A percentile compares a stretch with the other conserved stretches of the same genome.
Evolutionary conservation across 2,329 filamentous ascomycete genomes (phyloP).

Genomic region (Penicillium brevicompactum): DNA sequence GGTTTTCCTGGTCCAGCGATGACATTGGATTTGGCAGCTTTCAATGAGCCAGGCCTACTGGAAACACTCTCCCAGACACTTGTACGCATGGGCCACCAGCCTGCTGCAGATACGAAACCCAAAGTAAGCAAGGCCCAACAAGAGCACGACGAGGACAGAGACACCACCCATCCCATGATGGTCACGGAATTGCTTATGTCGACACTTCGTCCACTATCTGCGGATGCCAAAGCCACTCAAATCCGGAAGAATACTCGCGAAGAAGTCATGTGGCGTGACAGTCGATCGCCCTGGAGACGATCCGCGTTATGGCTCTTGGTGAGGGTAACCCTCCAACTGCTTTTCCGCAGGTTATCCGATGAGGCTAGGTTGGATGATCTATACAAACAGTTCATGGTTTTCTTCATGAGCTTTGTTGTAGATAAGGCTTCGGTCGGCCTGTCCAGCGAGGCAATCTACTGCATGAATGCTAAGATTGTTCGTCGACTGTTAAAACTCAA

Average conservation of each 20-base stretch:
- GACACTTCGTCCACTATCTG: not conserved
- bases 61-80: constrained; percentile 35
- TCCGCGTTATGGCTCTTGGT: constrained; percentile 60
- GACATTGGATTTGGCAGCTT: constrained; percentile 25
- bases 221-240: constrained; percentile 10
- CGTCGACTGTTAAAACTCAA: constrained; percentile 48
- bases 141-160: constrained; percentile 46
- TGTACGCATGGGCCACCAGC: constrained; percentile 40
- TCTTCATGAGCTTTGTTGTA: constrained; percentile 47
- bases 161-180: constrained; percentile 53
- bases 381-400: constrained; percentile 58
- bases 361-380: not conserved
- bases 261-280: constrained; percentile 51
- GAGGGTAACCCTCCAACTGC: constrained; percentile 33
- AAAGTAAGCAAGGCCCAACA: constrained; percentile 43
- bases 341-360: constrained; percentile 1
- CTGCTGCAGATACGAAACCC: constrained; percentile 36
- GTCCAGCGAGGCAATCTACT: constrained; percentile 28
- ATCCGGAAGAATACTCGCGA: constrained; percentile 59
- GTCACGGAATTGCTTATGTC: constrained; percentile 51
- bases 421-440: constrained; percentile 24
- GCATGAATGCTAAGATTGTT: constrained; percentile 50
- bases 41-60: constrained; percentile 28
- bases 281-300: constrained; percentile 50
- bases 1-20: constrained; percentile 49